Evolutionary conservation across 2,329 filamentous ascomycete genomes (phyloP), one percentile per base, ranked within the genome.

Genomic region (Cladosporium sp.): DNA sequence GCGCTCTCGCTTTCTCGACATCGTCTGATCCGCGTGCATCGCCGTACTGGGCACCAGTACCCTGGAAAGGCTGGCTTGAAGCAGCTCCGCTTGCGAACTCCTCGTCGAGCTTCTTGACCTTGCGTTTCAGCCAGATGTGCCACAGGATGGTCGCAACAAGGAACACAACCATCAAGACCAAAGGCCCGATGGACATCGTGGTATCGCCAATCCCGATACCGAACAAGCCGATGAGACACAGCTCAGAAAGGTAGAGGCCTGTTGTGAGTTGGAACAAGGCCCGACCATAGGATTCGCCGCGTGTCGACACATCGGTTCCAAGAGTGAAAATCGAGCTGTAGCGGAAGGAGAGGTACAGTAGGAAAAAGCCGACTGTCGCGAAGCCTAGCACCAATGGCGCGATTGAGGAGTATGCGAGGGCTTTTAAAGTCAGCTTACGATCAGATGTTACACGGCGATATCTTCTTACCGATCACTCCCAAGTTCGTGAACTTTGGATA

Each of bases 291-390:
- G 77, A 76, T 3, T 72, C 72, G 10, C 81, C 81, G 63, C 78
- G 76, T 43, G 80, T 82, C 61, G 81, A 80, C 26, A 81, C 74
- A 46, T 76, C 69, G 48, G 77, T 79, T 58, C 79, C 78, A 64
- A 80, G 78, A 3, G 79, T 79, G 71, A 80, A 82, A n/a, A 82
- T 76, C 58, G 81, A 76, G 69, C 82, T 82, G 76, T 82, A 83
- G 25, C 79, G 76, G 74, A 78, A 83, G 14, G 78, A 80, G 34
- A 82, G 65, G 71, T 82, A 82, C 39, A 83, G 72, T n/a, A 82
- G 75, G 21, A 66, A 68, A 64, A 82, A 76, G 30, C 80, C 79
- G 7, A 82, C 70, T 8, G 75, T 75, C 6, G 78, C 76, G 67
- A 83, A 82, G 34, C 79, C 78, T 1, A 82, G 72, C 13, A 82